Conservation (phyloP, 148 eudicot species). For the Fagopyrum homotropicum region DNA sequence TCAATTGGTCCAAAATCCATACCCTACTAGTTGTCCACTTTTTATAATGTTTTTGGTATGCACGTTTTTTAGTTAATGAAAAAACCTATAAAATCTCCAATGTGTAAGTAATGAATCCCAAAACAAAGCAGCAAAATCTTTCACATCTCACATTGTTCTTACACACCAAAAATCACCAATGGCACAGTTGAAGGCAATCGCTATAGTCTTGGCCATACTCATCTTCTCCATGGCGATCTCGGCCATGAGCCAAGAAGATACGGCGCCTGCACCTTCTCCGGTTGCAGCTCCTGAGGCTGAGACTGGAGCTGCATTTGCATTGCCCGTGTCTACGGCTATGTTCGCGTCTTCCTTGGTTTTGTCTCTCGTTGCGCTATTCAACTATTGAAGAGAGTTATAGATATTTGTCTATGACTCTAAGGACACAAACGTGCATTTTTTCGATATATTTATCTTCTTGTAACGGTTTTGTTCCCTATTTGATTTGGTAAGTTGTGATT, state of each 20-base stretch:
- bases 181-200: slow-evolving; percentile 2
- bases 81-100: background rate
- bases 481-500: no score
- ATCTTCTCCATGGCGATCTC: slow-evolving; percentile 1
- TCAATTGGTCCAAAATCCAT: background rate
- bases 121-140: background rate
- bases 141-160: no score
- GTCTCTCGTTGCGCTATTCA: slow-evolving; percentile 5
- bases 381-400: background rate
- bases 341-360: background rate
- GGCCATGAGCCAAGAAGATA: background rate
- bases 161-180: slow-evolving; percentile 1
- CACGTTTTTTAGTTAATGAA: background rate
- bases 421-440: background rate
- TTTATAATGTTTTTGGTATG: background rate
- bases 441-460: background rate
- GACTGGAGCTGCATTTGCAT: background rate
- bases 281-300: background rate
- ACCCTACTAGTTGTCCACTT: background rate
- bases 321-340: slow-evolving; percentile 7
- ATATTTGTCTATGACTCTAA: background rate
- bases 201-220: slow-evolving; percentile 3
- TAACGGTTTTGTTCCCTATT: background rate
- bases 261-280: background rate
- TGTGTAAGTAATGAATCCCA: background rate